Percentiles rank a stretch among this genome's conserved stretches.
Evolutionary conservation across 2,329 filamentous ascomycete species (phyloP).

Genomic region (Cladosporium cucumerinum): DNA sequence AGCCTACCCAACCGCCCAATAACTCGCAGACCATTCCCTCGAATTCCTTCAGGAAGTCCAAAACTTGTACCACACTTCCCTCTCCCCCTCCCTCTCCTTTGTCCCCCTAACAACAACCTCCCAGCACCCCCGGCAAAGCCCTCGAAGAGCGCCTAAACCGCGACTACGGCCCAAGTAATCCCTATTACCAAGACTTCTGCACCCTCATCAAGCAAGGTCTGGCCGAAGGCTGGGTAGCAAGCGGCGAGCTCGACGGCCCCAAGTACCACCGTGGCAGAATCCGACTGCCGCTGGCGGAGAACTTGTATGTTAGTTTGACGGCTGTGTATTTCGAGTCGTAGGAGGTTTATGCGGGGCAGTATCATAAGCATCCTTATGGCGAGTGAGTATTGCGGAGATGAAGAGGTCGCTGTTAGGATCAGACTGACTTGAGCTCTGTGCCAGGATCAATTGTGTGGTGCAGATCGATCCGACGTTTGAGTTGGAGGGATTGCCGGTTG

Average conservation of each 20-base stretch:
- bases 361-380: constrained; percentile 37
- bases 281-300: constrained; percentile 44
- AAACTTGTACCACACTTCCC: constrained; percentile 20
- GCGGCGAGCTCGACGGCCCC: constrained; percentile 38
- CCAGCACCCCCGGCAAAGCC: constrained; percentile 36
- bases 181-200: constrained; percentile 38
- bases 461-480: constrained; percentile 49
- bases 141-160: constrained; percentile 36
- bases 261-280: constrained; percentile 49
- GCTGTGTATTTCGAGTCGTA: constrained; percentile 57
- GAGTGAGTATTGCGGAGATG: constrained; percentile 22
- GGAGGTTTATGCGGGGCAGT: constrained; percentile 49
- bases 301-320: constrained; percentile 54
- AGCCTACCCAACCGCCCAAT: constrained; percentile 23
- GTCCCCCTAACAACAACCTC: neutral
- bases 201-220: constrained; percentile 33
- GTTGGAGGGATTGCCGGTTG: constrained; percentile 49
- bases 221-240: constrained; percentile 38
- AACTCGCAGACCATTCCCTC: constrained; percentile 21
- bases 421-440: neutral
- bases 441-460: constrained; percentile 30
- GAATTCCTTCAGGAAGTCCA: constrained; percentile 27
- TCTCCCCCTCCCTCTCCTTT: neutral
- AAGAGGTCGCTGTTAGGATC: constrained; percentile 14
- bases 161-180: constrained; percentile 36